Evolutionary conservation across 345 rosid species (phyloP), one percentile per base, ranked within the genome.

Genomic region (Bruguiera parviflora): DNA sequence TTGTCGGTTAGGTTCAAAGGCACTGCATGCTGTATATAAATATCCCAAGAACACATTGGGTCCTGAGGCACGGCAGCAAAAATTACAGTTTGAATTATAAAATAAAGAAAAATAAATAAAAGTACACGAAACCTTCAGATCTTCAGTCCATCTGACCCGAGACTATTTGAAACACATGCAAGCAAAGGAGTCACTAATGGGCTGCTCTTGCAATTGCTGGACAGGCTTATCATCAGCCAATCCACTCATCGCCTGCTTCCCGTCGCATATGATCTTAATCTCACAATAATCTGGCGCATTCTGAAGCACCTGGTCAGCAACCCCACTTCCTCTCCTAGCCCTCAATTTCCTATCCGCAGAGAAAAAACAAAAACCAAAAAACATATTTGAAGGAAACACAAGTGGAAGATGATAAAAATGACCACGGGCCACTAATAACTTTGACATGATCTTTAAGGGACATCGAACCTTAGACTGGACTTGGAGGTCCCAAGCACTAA

Each of bases 401-500:
- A 22, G 31, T 20, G 8, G 35, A 22, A 8, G 20, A 19, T n/a
- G 22, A 32, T 11, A n/a, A 65, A 65, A 8, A n/a, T 29, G 31
- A 56, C 10, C 46, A 6, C 13, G 7, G 21, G n/a, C 13, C 25
- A 5, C 18, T 56, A 53, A 43, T 13, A 43, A 43, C 3, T 1
- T 43, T 13, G 49, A 43, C 49, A 13, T 13, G 1, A 13, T 11
- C 49, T 43, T 43, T 43, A 11, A 11, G 49, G 18, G 49, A 43
- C 18, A 43, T 22, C 43, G 31, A 78, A 90, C 96, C 91, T 87
- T 49, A 83, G 64, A 71, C 63, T 82, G 68, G 95, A 80, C 70
- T 86, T 88, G 75, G 62, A 60, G 66, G 88, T 82, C 76, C 98
- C 97, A 72, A 94, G 78, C 59, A 89, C 95, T 15, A 94, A 85